These are phyloP conservation scores for Chenopodium suecicum DNA, from an alignment of 148 eudicot species.

Conservation along the genomic window DNA sequence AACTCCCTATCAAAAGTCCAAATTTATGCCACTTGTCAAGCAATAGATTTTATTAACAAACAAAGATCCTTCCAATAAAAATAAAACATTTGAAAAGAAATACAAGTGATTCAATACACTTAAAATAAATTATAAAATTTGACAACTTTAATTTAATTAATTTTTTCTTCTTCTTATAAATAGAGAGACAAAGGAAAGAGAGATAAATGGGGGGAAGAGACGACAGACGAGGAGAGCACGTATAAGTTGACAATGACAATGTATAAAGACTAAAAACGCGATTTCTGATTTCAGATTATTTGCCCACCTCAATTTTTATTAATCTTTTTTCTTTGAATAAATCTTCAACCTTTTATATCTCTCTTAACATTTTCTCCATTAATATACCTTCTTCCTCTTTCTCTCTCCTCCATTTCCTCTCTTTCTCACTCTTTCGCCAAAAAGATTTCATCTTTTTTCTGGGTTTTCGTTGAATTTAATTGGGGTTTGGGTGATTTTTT, in stretches of 20 bases:
- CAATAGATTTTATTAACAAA: too few species aligned
- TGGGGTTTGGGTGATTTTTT: neutral
- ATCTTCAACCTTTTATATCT: neutral
- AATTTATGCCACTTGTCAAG: too few species aligned
- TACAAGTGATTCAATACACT: too few species aligned
- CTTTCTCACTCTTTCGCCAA: neutral
- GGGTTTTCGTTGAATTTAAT: conserved; percentile 2
- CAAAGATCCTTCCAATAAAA: neutral
- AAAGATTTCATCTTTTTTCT: conserved; percentile 8
- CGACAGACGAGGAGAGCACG: conserved; percentile 35
- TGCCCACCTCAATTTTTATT: neutral
- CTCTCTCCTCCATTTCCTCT: conserved; percentile 21
- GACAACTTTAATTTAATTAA: too few species aligned
- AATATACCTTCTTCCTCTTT: neutral
- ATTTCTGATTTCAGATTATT: neutral
- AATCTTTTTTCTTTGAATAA: conserved; percentile 1
- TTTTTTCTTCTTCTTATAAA: too few species aligned
- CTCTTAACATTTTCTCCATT: neutral
- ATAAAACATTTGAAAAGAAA: neutral
- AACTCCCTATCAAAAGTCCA: too few species aligned
- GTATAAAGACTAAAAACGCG: conserved; percentile 1
- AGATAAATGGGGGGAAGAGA: neutral
- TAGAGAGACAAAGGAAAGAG: neutral
- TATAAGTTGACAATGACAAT: conserved; percentile 14
- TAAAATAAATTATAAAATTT: too few species aligned